phyloP scores from a whole-genome alignment of 2,329 filamentous ascomycete genomes.

The Elsinoe arachidis region DNA sequence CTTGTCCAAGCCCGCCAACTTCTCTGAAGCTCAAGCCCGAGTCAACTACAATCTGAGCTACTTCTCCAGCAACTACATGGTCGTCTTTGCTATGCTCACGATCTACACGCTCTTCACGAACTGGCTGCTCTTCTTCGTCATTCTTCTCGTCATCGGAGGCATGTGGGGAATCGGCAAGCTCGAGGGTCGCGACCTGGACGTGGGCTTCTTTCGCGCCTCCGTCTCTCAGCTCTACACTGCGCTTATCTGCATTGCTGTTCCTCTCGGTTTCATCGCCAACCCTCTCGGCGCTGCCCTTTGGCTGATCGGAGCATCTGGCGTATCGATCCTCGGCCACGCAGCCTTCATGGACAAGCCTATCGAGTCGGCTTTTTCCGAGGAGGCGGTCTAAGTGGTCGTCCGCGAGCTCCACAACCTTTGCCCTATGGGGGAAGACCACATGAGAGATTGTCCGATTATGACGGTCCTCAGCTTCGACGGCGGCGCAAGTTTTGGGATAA shows the following conservation, averaged over 20 bases:
- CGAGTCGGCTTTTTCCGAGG: constrained; percentile 99
- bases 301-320: constrained; percentile 91
- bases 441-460: constrained; percentile 41
- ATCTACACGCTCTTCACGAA: constrained; percentile 94
- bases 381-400: constrained; percentile 99
- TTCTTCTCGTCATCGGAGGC: constrained; percentile 74
- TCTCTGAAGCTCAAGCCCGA: constrained; percentile 78
- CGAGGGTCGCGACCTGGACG: constrained; percentile 75
- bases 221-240: constrained; percentile 91
- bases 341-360: constrained; percentile 96
- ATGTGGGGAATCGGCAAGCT: constrained; percentile 90
- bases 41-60: constrained; percentile 96
- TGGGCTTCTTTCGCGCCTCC: constrained; percentile 74
- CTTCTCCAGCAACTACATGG: constrained; percentile 97
- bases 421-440: constrained; percentile 98
- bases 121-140: constrained; percentile 78
- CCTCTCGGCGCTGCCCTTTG: constrained; percentile 80
- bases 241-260: constrained; percentile 73
- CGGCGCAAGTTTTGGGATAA: constrained; percentile 12
- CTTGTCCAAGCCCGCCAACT: constrained; percentile 86
- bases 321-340: constrained; percentile 90
- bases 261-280: constrained; percentile 75
- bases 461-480: constrained; percentile 4
- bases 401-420: constrained; percentile 89
- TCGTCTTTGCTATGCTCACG: constrained; percentile 87